Evolutionary conservation across 495 filamentous ascomycete genomes (phyloP).

Genomic region (Platismatia glauca): DNA sequence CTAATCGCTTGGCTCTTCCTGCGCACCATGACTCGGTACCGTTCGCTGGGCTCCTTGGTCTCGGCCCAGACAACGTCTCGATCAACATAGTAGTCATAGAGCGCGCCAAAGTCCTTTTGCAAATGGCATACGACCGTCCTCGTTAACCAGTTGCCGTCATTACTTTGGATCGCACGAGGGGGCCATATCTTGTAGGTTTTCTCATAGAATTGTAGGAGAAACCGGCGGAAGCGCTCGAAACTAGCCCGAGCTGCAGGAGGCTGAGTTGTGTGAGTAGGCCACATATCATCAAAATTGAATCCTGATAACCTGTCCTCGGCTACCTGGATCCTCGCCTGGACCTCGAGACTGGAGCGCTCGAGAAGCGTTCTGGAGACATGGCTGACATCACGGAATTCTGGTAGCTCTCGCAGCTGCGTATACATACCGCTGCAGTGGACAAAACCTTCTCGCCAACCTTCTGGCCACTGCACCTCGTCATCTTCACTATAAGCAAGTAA

Average conservation of each 20-base stretch:
- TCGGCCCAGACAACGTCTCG: constrained; percentile 52
- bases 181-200: constrained; percentile 53
- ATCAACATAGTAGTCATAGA: constrained; percentile 64
- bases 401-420: background rate
- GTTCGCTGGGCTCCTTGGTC: background rate
- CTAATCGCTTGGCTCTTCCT: background rate
- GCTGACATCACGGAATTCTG: constrained; percentile 5
- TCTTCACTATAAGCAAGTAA: constrained; percentile 54
- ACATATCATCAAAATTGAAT: constrained; percentile 47
- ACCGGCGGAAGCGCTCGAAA: constrained; percentile 11
- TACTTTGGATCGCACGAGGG: constrained; percentile 9
- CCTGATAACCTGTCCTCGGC: constrained; percentile 47
- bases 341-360: constrained; percentile 49
- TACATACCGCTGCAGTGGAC: constrained; percentile 8
- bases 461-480: constrained; percentile 38
- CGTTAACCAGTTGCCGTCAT: constrained; percentile 45
- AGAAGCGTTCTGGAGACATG: constrained; percentile 23
- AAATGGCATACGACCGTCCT: constrained; percentile 44
- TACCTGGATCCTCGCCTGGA: constrained; percentile 48
- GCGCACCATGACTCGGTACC: background rate
- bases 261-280: background rate
- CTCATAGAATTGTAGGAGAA: constrained; percentile 39
- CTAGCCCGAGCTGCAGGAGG: constrained; percentile 1
- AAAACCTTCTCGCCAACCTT: constrained; percentile 52
- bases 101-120: constrained; percentile 54